Evolutionary conservation across 495 filamentous ascomycete genomes (phyloP).

Genomic region (Penicillium crystallinum): DNA sequence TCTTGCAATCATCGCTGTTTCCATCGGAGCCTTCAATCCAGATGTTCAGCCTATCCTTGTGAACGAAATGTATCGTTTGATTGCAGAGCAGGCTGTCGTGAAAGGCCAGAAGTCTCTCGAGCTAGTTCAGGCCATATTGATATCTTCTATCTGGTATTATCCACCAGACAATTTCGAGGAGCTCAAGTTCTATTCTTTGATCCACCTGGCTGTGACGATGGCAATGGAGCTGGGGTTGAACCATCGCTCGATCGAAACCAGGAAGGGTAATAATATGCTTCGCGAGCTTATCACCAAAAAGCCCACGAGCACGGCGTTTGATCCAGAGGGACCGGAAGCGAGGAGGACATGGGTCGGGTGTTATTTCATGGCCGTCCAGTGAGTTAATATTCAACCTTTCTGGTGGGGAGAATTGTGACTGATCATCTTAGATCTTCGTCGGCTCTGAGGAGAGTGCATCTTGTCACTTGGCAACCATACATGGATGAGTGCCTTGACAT

Average conservation of each 20-base stretch:
- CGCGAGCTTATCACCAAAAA: slow-evolving; percentile 35
- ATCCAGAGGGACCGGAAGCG: slow-evolving; percentile 65
- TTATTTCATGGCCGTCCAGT: slow-evolving; percentile 67
- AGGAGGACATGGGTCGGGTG: slow-evolving; percentile 75
- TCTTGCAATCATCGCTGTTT: slow-evolving; percentile 67
- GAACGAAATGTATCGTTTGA: slow-evolving; percentile 63
- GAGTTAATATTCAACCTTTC: slow-evolving; percentile 11
- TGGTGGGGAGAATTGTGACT: slow-evolving; percentile 32
- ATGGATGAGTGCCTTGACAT: slow-evolving; percentile 80
- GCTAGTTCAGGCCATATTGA: slow-evolving; percentile 72
- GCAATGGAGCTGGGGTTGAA: slow-evolving; percentile 84
- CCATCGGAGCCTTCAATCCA: slow-evolving; percentile 58
- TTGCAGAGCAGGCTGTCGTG: slow-evolving; percentile 70
- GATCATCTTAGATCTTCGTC: slow-evolving; percentile 64
- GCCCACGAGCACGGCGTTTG: slow-evolving; percentile 34
- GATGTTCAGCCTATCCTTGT: slow-evolving; percentile 55
- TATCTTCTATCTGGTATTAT: slow-evolving; percentile 74
- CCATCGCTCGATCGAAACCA: slow-evolving; percentile 27
- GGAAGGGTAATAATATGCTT: slow-evolving; percentile 25
- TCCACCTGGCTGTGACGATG: slow-evolving; percentile 79
- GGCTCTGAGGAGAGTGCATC: slow-evolving; percentile 72
- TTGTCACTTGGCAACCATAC: slow-evolving; percentile 77
- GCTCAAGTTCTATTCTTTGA: slow-evolving; percentile 85
- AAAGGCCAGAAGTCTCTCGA: slow-evolving; percentile 81
- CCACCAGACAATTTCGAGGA: slow-evolving; percentile 80